Conservation (phyloP, 192 early-diverging fungal genomes). For the Backusella luteola region DNA sequence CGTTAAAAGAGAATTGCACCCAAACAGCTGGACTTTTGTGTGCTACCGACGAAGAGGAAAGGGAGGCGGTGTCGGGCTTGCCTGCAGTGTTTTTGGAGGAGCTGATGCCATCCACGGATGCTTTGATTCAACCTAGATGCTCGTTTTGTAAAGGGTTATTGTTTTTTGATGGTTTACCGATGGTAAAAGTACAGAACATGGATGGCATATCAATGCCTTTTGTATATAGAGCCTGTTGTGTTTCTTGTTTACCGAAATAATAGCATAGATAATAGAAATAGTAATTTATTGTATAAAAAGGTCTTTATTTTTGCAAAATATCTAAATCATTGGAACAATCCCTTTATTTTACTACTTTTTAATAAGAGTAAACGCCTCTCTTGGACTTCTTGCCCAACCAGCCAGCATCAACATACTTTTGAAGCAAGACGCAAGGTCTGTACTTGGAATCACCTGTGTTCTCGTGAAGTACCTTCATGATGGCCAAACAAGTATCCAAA, state of each 20-base stretch:
- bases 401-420: constrained; percentile 95
- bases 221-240: constrained; percentile 9
- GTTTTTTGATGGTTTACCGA: neutral
- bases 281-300: neutral
- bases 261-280: neutral
- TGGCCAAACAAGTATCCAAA: constrained; percentile 95
- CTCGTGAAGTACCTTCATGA: constrained; percentile 91
- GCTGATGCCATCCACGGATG: neutral
- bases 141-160: neutral
- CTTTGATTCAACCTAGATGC: neutral
- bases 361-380: constrained; percentile 88
- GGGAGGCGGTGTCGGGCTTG: neutral
- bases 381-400: constrained; percentile 93
- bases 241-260: neutral
- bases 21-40: constrained; percentile 7
- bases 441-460: constrained; percentile 95
- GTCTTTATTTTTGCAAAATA: neutral
- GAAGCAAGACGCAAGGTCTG: constrained; percentile 86
- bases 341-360: neutral
- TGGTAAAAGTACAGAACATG: neutral
- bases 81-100: neutral
- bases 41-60: neutral
- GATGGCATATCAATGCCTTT: neutral
- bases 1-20: neutral
- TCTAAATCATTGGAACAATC: neutral